Percentiles rank a stretch among this genome's conserved stretches.
These are phyloP conservation scores for Thelonectria discophora DNA, from an alignment of 2,329 filamentous ascomycete genomes.

Conservation along the genomic window DNA sequence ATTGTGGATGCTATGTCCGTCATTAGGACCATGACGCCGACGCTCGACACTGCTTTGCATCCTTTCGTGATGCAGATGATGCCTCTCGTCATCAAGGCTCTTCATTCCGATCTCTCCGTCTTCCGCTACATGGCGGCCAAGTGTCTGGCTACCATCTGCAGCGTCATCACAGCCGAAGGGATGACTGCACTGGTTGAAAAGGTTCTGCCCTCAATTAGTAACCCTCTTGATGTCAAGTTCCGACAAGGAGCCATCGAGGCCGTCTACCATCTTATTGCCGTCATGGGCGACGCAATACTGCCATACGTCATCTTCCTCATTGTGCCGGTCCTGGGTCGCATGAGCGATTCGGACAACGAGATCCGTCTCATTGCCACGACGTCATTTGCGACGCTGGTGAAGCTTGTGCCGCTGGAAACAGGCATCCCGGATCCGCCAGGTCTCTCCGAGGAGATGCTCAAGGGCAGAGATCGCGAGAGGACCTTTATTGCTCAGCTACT, in stretches of 20 bases:
- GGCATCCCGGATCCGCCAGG: slow-evolving; percentile 97
- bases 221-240: slow-evolving; percentile 85
- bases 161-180: slow-evolving; percentile 91
- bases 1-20: slow-evolving; percentile 94
- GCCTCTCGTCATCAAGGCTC: slow-evolving; percentile 84
- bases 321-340: slow-evolving; percentile 93
- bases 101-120: slow-evolving; percentile 89
- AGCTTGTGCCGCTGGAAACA: slow-evolving; percentile 94
- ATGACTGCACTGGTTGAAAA: slow-evolving; percentile 97
- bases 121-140: slow-evolving; percentile 97
- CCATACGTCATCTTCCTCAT: slow-evolving; percentile 99
- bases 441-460: slow-evolving; percentile 85
- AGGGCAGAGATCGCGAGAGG: slow-evolving; percentile 90
- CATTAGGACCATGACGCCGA: slow-evolving; percentile 92
- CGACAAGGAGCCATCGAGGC: slow-evolving; percentile 94
- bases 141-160: slow-evolving; percentile 96
- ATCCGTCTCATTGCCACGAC: slow-evolving; percentile 94
- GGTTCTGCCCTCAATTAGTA: slow-evolving; percentile 90
- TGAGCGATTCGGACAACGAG: slow-evolving; percentile 98
- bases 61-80: slow-evolving; percentile 84
- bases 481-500: slow-evolving; percentile 97
- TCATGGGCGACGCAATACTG: slow-evolving; percentile 96
- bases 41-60: slow-evolving; percentile 77
- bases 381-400: slow-evolving; percentile 95
- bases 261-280: slow-evolving; percentile 95